Evolutionary conservation across 257 asterid genomes (phyloP).

Genomic region (Apocynum venetum): DNA sequence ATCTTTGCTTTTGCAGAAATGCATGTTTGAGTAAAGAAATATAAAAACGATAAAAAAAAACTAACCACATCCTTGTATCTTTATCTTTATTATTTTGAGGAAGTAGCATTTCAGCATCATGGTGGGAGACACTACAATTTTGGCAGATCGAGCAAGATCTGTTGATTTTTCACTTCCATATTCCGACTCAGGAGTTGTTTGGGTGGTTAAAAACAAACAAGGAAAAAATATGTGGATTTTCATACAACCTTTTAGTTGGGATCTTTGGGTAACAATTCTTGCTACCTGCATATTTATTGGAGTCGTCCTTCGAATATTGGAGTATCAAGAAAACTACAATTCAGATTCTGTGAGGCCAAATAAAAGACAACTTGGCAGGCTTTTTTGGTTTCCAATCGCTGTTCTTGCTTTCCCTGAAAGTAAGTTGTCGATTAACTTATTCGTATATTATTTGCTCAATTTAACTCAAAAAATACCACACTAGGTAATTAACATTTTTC

Average conservation of each 20-base stretch:
- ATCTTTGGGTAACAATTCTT: constrained; percentile 42
- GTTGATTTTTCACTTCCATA: constrained; percentile 57
- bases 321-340: constrained; percentile 12
- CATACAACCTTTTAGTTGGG: constrained; percentile 42
- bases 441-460: no score
- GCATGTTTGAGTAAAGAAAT: background rate
- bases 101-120: constrained; percentile 41
- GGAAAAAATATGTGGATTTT: constrained; percentile 56
- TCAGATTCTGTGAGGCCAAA: constrained; percentile 21
- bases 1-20: no score
- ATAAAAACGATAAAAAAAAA: background rate
- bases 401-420: constrained; percentile 64
- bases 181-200: constrained; percentile 52
- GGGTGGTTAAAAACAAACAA: constrained; percentile 41
- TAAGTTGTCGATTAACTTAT: constrained; percentile 20
- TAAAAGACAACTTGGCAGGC: constrained; percentile 11
- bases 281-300: constrained; percentile 31
- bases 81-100: background rate
- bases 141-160: constrained; percentile 39
- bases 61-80: background rate
- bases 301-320: constrained; percentile 31
- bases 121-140: constrained; percentile 54
- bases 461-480: no score
- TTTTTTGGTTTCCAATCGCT: constrained; percentile 44
- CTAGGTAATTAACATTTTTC: no score